Evolutionary conservation across 176 grass and related monocot genomes (phyloP), one percentile per base, ranked within the genome.

Genomic region (Oryza coarctata): DNA sequence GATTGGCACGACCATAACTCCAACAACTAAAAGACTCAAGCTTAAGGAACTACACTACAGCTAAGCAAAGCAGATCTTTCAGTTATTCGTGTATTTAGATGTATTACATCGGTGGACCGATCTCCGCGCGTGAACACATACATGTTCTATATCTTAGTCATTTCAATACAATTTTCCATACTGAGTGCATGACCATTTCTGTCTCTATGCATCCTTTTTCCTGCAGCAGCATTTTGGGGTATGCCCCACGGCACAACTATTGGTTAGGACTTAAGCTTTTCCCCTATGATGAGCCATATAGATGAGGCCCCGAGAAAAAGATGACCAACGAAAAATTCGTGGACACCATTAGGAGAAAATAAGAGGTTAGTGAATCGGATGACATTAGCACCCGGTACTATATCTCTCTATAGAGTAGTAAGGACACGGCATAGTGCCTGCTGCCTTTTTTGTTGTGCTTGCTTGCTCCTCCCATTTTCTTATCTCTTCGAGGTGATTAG

Each of bases 361-460:
- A 68, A 78, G 58, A 72, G 83, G 55, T 82, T 77, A 44, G 44
- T 89, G 88, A 89, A 73, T 73, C 82, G 88, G 78, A 89, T 82
- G 78, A 66, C 88, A 86, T 78, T 89, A 86, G 68, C 58, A 65
- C 70, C 17, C 34, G 44, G 71, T 89, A 89, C 71, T 65, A 63
- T 43, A 82, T 60, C 41, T 76, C 15, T 62, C 4, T 60, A 43
- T 66, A 89, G 29, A 65, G 85, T 65, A 18, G 13, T 7, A 50
- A 63, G 70, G 82, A 12, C 39, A 85, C n/a, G 27, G 40, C 65
- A 73, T 77, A 55, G 66, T 82, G 65, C 44, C 29, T 4, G 0
- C 7, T 55, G 38, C 79, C 78, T 89, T 89, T 89, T 83, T 61
- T 38, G 55, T 89, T 70, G 82, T 89, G 88, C 83, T 89, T 89